A percentile compares a stretch with the other conserved stretches of the same genome.
phyloP scores from a whole-genome alignment of 2,329 filamentous ascomycete species.

The Dactylellina cionopaga region DNA sequence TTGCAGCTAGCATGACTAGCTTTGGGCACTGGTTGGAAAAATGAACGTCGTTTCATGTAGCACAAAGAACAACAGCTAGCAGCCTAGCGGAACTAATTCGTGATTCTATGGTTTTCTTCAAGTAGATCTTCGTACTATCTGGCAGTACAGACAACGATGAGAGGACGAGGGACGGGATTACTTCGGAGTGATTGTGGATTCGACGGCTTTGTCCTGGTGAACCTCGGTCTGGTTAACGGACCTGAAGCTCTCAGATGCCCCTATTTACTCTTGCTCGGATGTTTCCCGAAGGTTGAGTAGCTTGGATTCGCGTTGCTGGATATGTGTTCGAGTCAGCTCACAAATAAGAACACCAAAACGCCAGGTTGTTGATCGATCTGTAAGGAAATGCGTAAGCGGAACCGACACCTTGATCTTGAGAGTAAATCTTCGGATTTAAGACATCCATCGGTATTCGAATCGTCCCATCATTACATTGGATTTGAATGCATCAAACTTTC shows the following conservation, averaged over 20 bases:
- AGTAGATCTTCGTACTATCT: constrained; percentile 21
- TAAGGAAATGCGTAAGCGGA: no score
- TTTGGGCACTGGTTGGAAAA: background rate
- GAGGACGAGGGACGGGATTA: constrained; percentile 27
- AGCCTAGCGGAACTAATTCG: background rate
- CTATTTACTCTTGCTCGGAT: constrained; percentile 21
- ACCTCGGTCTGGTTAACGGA: constrained; percentile 10
- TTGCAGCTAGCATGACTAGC: background rate
- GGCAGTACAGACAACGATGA: background rate
- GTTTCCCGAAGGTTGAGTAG: constrained; percentile 43
- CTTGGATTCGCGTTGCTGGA: background rate
- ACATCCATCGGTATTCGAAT: constrained; percentile 7
- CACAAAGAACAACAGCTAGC: constrained; percentile 1
- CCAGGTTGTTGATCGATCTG: no score
- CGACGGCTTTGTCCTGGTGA: constrained; percentile 13
- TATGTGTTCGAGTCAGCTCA: background rate
- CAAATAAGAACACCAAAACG: no score
- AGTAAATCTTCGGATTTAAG: constrained; percentile 32
- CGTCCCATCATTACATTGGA: constrained; percentile 15
- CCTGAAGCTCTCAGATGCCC: background rate
- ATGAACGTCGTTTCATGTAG: background rate
- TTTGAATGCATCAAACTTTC: constrained; percentile 8
- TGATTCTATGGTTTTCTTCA: background rate
- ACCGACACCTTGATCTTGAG: constrained; percentile 10
- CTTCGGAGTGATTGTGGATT: constrained; percentile 52